Percentiles rank a stretch among this genome's conserved stretches.
Conservation (phyloP, 495 filamentous ascomycete genomes). For the Penicillium malachiteum region DNA sequence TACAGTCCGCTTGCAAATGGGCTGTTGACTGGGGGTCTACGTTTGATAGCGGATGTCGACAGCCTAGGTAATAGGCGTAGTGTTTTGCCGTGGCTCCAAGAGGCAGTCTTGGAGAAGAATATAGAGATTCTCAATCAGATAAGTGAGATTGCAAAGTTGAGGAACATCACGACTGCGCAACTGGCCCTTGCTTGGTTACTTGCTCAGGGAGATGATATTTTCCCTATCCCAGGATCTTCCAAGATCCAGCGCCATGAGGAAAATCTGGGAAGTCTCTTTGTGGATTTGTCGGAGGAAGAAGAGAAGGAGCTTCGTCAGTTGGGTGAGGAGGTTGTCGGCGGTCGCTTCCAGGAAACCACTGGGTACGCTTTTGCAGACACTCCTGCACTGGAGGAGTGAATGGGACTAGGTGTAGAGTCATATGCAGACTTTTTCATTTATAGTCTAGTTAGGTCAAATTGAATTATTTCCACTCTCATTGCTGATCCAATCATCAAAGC, state of each 20-base stretch:
- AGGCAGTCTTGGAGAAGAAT: conserved; percentile 54
- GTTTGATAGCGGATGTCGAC: conserved; percentile 45
- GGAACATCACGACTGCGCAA: conserved; percentile 48
- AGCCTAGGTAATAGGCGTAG: conserved; percentile 38
- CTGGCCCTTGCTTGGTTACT: conserved; percentile 60
- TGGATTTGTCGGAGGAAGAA: conserved; percentile 15
- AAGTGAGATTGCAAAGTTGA: conserved; percentile 42
- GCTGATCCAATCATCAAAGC: conserved; percentile 7
- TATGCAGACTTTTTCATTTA: no score
- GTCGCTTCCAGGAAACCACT: conserved; percentile 20
- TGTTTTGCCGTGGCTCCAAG: conserved; percentile 45
- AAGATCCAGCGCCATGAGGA: conserved; percentile 55
- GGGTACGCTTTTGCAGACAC: conserved; percentile 27
- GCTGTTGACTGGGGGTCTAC: conserved; percentile 50
- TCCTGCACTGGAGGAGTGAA: conserved; percentile 11
- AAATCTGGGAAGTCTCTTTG: conserved; percentile 38
- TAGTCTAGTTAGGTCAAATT: no score
- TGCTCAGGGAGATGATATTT: conserved; percentile 57
- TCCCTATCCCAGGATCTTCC: conserved; percentile 63
- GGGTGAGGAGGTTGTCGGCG: conserved; percentile 11
- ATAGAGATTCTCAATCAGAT: conserved; percentile 45
- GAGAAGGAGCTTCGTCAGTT: conserved; percentile 15
- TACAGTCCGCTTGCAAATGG: conserved; percentile 63
- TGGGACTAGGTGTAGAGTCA: no score
- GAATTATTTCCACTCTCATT: neutral